Base-by-base conservation (phyloP, 1,284 basidiomycete species). In the Spongispora temasekensis region DNA sequence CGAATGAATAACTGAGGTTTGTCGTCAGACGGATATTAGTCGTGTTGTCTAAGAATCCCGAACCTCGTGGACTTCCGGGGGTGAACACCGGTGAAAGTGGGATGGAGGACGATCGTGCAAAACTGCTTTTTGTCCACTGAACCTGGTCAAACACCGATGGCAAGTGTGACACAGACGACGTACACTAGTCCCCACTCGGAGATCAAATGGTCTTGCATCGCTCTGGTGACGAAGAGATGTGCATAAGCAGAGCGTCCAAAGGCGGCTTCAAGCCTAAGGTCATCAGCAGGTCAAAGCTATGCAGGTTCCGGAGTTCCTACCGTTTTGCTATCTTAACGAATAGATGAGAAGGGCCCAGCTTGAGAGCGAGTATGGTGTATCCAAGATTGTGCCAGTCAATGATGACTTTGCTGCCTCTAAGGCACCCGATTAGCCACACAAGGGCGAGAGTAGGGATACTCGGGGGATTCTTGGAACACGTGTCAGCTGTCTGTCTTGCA, bases 301-400 rank as follows among this genome's bases (percentile, higher is more conserved):
- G 52, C 25, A 53, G 21, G 31, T 53, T 34, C 37, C 42, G 17
- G 30, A 31, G n/a, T 42, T 48, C 74, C 10, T 66, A 95, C 94
- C 82, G 83, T 76, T 85, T 87, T 0, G 93, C 90, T 15, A 97
- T 69, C 58, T 75, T 82, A 30, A 97, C 94, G 59, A 97, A 81
- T 0, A 81, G 74, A 68, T 94, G 91, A 0, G 76, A 72, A 0
- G 79, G 61, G 0, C 94, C 93, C 9, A 97, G 77, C 64, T 89
- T 89, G 61, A 99, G 78, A 0, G 91, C 92, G 34, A 99, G 83
- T 55, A 99, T 95, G 60, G 90, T 98, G 73, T 95, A 97, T 8
- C 95, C 96, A 10, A 97, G 85, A 74, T 99, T 99, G 75, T 99
- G 97, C 97, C 97, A 99, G 77, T 99, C 97, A 63, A 99, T 97